phyloP scores from a whole-genome alignment of 306 rosid species.

The Fragaria iinumae region DNA sequence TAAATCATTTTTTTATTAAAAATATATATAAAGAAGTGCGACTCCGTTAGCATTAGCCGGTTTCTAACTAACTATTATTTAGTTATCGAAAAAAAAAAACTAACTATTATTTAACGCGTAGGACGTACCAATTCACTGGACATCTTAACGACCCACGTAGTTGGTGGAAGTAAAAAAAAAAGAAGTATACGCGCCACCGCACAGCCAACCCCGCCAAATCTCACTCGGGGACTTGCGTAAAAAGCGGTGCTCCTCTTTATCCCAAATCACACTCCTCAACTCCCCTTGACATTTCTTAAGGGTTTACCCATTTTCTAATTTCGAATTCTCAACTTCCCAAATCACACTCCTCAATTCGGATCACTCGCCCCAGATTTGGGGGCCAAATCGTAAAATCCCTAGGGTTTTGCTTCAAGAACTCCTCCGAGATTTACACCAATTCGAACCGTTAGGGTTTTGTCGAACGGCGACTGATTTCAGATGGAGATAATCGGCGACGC shows the following conservation, averaged over 20 bases:
- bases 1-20: no score
- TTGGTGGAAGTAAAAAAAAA: no score
- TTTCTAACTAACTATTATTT: no score
- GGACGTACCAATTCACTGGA: not conserved
- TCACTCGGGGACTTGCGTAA: not conserved
- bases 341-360: not conserved
- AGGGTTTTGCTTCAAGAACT: not conserved
- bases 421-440: not conserved
- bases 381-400: not conserved
- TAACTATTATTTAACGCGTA: not conserved
- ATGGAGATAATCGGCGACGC: conserved; percentile 91
- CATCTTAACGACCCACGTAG: not conserved
- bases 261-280: not conserved
- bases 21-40: no score
- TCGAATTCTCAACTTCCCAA: not conserved
- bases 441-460: not conserved
- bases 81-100: no score
- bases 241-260: not conserved
- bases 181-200: conserved; percentile 23
- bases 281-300: not conserved
- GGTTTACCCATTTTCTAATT: not conserved
- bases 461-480: not conserved
- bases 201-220: conserved; percentile 18
- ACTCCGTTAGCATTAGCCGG: no score
- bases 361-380: conserved; percentile 9